phyloP scores from a whole-genome alignment of 179 eudicot species.

The Actinidia arguta region DNA sequence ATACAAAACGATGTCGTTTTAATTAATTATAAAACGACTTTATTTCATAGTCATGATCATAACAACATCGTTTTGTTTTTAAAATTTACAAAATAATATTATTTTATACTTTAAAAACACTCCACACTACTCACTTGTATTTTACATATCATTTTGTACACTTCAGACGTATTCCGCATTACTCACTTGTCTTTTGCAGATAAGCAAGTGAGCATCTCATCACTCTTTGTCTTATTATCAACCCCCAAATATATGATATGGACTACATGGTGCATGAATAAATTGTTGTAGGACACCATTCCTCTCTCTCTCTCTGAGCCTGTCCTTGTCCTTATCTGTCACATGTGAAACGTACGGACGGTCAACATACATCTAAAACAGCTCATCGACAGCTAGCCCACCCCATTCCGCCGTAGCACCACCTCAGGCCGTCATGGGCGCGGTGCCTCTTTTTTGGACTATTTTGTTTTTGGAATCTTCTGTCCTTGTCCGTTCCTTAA shows the following conservation, averaged over 20 bases:
- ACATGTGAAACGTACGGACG: constrained; percentile 10
- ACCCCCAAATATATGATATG: background rate
- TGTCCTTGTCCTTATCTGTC: background rate
- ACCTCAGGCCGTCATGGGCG: background rate
- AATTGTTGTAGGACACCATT: background rate
- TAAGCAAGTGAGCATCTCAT: background rate
- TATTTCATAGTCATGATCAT: background rate
- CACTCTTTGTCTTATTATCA: background rate
- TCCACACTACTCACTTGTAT: no score
- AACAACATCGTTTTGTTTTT: no score
- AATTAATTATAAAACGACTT: background rate
- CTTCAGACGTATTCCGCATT: no score
- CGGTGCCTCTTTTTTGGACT: no score
- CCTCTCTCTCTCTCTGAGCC: background rate
- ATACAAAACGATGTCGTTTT: no score
- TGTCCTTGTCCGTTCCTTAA: background rate
- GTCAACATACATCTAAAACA: no score
- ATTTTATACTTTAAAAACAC: no score
- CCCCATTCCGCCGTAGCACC: background rate
- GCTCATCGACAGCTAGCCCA: no score
- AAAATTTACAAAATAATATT: no score
- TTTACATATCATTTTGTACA: no score
- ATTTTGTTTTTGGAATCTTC: no score
- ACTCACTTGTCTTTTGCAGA: background rate
- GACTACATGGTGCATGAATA: background rate